phyloP scores from a whole-genome alignment of 164 flowering plant species.

The Liriodendron chinense region DNA sequence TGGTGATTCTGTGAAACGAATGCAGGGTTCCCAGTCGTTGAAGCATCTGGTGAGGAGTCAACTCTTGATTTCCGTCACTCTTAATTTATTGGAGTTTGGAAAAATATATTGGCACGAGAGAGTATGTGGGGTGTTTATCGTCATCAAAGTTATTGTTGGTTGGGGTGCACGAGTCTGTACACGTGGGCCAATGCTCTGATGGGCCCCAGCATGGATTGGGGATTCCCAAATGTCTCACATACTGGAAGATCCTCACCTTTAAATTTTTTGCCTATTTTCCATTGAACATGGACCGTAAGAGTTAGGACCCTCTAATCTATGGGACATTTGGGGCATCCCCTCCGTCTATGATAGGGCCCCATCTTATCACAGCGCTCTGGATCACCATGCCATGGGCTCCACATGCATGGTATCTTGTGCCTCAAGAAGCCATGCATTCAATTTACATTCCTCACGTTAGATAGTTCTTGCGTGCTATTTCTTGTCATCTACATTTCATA shows the following conservation, averaged over 20 bases:
- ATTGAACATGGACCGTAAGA: neutral
- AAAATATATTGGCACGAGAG: neutral
- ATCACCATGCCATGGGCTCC: neutral
- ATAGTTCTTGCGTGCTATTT: neutral
- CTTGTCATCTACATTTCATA: slow-evolving; percentile 3
- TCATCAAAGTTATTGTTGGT: neutral
- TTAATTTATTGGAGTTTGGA: neutral
- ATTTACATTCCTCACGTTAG: neutral
- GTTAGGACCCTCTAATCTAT: neutral
- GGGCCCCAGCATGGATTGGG: too few species aligned
- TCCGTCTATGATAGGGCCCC: neutral
- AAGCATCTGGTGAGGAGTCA: slow-evolving; percentile 66
- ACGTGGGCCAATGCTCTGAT: neutral
- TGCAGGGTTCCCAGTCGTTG: slow-evolving; percentile 37
- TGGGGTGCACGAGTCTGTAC: neutral
- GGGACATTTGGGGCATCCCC: neutral
- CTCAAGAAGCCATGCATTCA: neutral
- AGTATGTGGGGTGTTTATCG: neutral
- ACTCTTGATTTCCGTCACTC: neutral
- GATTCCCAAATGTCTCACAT: too few species aligned
- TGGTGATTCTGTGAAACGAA: slow-evolving; percentile 47
- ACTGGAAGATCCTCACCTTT: too few species aligned
- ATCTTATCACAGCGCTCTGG: neutral
- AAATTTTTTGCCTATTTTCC: too few species aligned
- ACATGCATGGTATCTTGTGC: neutral